These are phyloP conservation scores for Rheum nobile DNA, from an alignment of 148 eudicot genomes.

Conservation along the genomic window DNA sequence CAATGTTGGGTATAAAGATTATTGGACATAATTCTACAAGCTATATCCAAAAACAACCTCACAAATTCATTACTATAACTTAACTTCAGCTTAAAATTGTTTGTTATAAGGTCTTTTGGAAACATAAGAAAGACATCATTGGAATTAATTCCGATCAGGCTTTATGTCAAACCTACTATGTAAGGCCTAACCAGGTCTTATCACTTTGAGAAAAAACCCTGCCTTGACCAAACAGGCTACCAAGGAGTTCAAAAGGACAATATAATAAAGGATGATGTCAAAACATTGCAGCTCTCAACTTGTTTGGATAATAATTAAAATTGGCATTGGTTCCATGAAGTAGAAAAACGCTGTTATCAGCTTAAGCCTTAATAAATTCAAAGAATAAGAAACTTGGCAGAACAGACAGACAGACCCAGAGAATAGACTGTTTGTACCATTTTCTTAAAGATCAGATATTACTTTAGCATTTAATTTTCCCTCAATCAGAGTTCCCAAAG, in stretches of 20 bases:
- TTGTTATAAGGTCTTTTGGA: not conserved
- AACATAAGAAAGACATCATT: not conserved
- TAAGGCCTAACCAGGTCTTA: not conserved
- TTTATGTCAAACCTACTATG: not conserved
- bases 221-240: not conserved
- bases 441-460: not conserved
- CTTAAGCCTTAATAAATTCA: not conserved
- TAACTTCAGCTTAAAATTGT: not conserved
- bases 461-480: not conserved
- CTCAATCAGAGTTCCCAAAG: not conserved
- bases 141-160: not conserved
- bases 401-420: not conserved
- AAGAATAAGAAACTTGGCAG: not conserved
- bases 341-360: not conserved
- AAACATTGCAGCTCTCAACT: not conserved
- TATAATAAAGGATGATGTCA: not conserved
- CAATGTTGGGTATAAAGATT: not conserved
- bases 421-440: not conserved
- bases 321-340: not conserved
- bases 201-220: not conserved
- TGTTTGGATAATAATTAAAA: not conserved
- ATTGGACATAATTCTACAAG: not conserved
- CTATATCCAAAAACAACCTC: not conserved
- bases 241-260: not conserved
- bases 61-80: not conserved